phyloP scores from a whole-genome alignment of 2,329 filamentous ascomycete genomes.

The Zasmidium cellare region DNA sequence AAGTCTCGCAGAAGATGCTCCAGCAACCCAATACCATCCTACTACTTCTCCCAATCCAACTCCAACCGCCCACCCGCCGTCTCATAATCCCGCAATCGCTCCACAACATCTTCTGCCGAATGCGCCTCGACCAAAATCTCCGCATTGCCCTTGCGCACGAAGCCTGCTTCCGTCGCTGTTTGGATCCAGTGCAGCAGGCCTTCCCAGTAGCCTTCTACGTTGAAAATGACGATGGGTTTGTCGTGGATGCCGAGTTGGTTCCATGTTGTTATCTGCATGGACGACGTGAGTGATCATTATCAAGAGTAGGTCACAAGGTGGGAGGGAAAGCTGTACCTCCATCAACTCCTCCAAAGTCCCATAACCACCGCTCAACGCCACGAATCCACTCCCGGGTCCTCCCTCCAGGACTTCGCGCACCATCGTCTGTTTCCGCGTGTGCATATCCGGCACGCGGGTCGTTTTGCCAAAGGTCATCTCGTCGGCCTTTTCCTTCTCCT shows the following conservation, averaged over 20 bases:
- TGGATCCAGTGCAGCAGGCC: constrained; percentile 79
- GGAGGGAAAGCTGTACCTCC: too few species aligned
- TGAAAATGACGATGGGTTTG: constrained; percentile 75
- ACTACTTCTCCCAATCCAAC: constrained; percentile 67
- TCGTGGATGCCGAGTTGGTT: constrained; percentile 93
- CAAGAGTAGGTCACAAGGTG: too few species aligned
- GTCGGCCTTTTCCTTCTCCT: constrained; percentile 52
- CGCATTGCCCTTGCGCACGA: constrained; percentile 69
- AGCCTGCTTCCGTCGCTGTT: constrained; percentile 72
- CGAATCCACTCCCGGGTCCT: constrained; percentile 81
- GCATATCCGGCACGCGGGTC: constrained; percentile 94
- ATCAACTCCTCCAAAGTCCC: constrained; percentile 96
- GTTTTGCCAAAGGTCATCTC: constrained; percentile 72
- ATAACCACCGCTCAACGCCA: constrained; percentile 85
- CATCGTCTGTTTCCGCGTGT: constrained; percentile 93
- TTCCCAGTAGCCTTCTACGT: constrained; percentile 89
- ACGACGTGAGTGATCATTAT: too few species aligned
- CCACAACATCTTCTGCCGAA: constrained; percentile 69
- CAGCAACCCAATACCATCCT: too few species aligned
- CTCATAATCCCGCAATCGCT: constrained; percentile 70
- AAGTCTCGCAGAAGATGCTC: too few species aligned
- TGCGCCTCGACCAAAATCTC: constrained; percentile 76
- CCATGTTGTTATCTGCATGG: constrained; percentile 68
- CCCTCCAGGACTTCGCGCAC: constrained; percentile 80
- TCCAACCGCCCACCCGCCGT: constrained; percentile 73